A percentile compares a stretch with the other conserved stretches of the same genome.
Evolutionary conservation across 164 flowering plant genomes (phyloP).

Genomic region (Buxus sempervirens): DNA sequence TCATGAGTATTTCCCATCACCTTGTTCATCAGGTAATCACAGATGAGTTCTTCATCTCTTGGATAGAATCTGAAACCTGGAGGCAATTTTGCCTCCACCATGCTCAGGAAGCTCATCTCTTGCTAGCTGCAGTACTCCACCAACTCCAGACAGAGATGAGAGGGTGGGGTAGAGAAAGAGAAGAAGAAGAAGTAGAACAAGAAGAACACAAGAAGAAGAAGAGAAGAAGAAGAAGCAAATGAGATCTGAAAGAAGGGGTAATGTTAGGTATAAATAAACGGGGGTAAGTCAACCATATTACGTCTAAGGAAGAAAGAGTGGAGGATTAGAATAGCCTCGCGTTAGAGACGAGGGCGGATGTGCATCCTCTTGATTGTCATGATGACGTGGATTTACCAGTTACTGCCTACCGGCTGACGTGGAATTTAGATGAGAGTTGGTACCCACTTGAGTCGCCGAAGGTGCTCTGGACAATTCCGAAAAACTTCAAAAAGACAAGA

Average conservation of each 20-base stretch:
- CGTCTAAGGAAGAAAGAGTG: neutral
- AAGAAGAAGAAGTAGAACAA: neutral
- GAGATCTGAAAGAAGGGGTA: neutral
- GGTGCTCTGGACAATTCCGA: no score
- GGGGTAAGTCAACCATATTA: neutral
- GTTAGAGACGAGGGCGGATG: neutral
- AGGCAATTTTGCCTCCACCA: conserved; percentile 65
- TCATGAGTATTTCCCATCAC: neutral
- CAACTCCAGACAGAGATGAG: neutral
- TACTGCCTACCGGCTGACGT: conserved; percentile 20
- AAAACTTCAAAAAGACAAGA: no score
- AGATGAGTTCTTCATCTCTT: conserved; percentile 67
- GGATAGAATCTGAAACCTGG: conserved; percentile 87
- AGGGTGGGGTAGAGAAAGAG: neutral
- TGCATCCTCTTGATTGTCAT: conserved; percentile 1
- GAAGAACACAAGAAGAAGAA: neutral
- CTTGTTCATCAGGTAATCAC: conserved; percentile 65
- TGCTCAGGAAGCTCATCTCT: conserved; percentile 46
- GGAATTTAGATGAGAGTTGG: neutral
- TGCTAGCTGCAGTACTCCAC: neutral
- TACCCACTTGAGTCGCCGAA: no score
- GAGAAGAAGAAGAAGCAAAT: neutral
- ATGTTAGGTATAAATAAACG: conserved; percentile 1
- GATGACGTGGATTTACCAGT: conserved; percentile 16
- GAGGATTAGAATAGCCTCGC: neutral